Evolutionary conservation across 805 yeast genomes (phyloP).

Genomic region (Starmerella sirachaensis): DNA sequence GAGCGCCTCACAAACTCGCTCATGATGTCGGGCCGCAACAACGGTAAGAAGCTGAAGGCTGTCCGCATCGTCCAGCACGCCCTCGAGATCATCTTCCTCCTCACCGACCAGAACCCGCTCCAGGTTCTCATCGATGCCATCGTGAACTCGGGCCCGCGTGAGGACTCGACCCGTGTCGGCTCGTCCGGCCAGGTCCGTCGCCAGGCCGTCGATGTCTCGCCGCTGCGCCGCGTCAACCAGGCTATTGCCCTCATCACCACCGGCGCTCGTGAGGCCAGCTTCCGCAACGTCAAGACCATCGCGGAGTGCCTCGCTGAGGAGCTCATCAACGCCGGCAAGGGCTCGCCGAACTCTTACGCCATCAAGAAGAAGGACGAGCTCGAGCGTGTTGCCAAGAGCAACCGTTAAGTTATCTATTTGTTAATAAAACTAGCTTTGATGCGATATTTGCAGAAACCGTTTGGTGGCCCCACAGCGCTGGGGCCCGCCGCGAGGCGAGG

Average conservation of each 20-base stretch:
- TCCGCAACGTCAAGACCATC: constrained; percentile 99
- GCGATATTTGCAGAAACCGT: background rate
- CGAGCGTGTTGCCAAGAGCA: constrained; percentile 99
- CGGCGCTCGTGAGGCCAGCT: constrained; percentile 99
- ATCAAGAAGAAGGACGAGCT: constrained; percentile 99
- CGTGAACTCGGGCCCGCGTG: constrained; percentile 99
- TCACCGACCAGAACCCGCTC: constrained; percentile 98
- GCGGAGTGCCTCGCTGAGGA: constrained; percentile 99
- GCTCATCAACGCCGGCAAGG: constrained; percentile 99
- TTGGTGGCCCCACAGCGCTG: too few species aligned
- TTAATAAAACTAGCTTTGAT: constrained; percentile 1
- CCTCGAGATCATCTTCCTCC: constrained; percentile 89
- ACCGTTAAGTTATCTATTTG: constrained; percentile 66
- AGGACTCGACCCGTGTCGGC: constrained; percentile 99
- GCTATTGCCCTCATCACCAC: constrained; percentile 94
- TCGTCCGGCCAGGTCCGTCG: constrained; percentile 99
- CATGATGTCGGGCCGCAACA: constrained; percentile 99
- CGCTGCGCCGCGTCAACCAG: constrained; percentile 99
- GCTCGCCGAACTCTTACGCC: constrained; percentile 99
- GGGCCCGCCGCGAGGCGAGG: too few species aligned
- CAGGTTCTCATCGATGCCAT: constrained; percentile 99
- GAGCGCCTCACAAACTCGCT: constrained; percentile 99
- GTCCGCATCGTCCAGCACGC: constrained; percentile 99
- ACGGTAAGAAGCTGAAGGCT: constrained; percentile 99
- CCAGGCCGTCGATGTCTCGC: constrained; percentile 99